A percentile compares a stretch with the other conserved stretches of the same genome.
phyloP scores from a whole-genome alignment of 2,329 filamentous ascomycete genomes.

The Fusarium sp. region DNA sequence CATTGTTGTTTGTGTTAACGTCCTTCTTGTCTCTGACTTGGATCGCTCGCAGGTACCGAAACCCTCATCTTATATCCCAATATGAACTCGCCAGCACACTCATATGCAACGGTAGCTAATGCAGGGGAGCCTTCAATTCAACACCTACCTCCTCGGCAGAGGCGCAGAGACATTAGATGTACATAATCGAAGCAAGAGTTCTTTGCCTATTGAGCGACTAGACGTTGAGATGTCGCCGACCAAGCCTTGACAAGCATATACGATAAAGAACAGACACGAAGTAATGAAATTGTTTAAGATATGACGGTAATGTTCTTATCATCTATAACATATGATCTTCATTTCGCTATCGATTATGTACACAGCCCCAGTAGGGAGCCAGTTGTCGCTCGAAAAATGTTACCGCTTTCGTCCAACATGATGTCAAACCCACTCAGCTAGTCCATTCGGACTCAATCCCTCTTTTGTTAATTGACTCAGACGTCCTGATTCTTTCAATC shows the following conservation, averaged over 20 bases:
- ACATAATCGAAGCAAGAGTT: neutral
- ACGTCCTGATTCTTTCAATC: neutral
- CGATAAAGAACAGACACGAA: neutral
- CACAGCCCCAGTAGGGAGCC: conserved; percentile 12
- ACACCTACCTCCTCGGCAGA: neutral
- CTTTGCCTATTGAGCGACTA: neutral
- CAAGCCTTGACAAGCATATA: neutral
- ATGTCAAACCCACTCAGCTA: conserved; percentile 11
- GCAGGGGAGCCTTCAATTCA: neutral
- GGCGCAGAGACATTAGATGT: neutral
- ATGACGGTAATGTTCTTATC: neutral
- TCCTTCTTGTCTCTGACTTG: neutral
- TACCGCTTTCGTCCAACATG: conserved; percentile 23
- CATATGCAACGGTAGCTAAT: neutral
- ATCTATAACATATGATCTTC: neutral
- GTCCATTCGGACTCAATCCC: neutral
- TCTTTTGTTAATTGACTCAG: neutral
- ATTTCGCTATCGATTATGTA: neutral
- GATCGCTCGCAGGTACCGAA: neutral
- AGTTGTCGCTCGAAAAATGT: conserved; percentile 23
- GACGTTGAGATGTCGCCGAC: neutral
- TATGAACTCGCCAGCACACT: neutral
- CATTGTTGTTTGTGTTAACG: neutral
- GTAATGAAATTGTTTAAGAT: neutral
- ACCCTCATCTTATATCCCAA: neutral